Conservation (phyloP, 1,139 yeast genomes). For the Sugiyamaella castrensis region DNA sequence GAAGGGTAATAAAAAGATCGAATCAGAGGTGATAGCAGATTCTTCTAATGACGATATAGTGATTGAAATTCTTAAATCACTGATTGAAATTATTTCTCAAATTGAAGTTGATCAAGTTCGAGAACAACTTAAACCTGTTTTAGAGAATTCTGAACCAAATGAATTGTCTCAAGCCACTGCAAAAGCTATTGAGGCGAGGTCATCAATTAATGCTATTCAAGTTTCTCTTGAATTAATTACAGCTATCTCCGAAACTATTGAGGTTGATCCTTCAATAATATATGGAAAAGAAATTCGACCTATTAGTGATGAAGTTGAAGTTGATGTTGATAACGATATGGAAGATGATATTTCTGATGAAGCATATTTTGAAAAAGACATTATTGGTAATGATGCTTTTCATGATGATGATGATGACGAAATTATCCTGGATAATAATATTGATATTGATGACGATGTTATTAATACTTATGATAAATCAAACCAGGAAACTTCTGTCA, state of each 20-base stretch:
- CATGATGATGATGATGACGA: conserved; percentile 18
- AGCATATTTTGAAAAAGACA: conserved; percentile 16
- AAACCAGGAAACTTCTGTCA: conserved; percentile 14
- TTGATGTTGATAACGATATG: conserved; percentile 18
- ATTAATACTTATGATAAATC: conserved; percentile 13
- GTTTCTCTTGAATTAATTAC: conserved; percentile 71
- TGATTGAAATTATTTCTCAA: conserved; percentile 23
- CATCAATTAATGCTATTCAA: conserved; percentile 59
- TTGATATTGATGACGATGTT: conserved; percentile 1
- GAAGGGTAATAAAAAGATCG: background rate
- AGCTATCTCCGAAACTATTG: conserved; percentile 62
- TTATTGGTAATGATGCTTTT: conserved; percentile 9
- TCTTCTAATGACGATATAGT: conserved; percentile 11
- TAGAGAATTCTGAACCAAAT: conserved; percentile 45
- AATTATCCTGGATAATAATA: conserved; percentile 17
- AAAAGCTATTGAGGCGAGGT: conserved; percentile 47
- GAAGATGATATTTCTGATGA: conserved; percentile 21
- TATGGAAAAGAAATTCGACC: conserved; percentile 19
- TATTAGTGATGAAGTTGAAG: conserved; percentile 17
- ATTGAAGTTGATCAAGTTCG: conserved; percentile 47
- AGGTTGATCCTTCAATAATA: conserved; percentile 31
- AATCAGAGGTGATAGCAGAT: background rate
- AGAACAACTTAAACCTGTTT: conserved; percentile 35
- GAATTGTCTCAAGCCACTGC: conserved; percentile 43
- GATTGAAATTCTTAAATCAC: conserved; percentile 25